Conservation (phyloP, 768 basidiomycete genomes). For the Amanita rimosa region DNA sequence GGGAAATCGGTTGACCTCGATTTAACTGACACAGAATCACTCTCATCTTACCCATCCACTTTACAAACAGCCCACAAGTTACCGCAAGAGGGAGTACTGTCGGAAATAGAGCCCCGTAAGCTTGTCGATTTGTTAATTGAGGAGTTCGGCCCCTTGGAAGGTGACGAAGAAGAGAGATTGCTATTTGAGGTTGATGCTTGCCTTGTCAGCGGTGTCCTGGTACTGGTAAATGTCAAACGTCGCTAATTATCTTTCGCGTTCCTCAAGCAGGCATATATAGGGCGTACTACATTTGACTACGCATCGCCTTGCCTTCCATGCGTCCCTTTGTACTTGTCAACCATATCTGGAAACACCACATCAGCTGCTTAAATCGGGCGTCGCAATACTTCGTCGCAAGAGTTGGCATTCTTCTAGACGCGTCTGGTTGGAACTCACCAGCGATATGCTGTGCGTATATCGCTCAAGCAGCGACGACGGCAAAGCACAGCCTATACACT, state of each 20-base stretch:
- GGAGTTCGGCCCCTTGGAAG: conserved; percentile 45
- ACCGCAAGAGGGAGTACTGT: conserved; percentile 13
- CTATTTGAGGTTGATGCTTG: conserved; percentile 42
- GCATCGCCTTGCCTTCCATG: conserved; percentile 56
- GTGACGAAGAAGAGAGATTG: conserved; percentile 34
- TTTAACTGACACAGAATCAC: conserved; percentile 13
- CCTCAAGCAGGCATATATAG: conserved; percentile 13
- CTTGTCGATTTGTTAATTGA: conserved; percentile 38
- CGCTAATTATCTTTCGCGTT: background rate
- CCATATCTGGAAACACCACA: conserved; percentile 19
- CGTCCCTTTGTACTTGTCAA: conserved; percentile 39
- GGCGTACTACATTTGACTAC: conserved; percentile 57
- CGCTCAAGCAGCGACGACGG: conserved; percentile 43
- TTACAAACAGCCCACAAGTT: background rate
- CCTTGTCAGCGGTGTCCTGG: conserved; percentile 34
- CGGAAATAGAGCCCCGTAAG: conserved; percentile 31
- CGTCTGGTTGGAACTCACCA: conserved; percentile 51
- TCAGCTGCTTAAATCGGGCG: conserved; percentile 36
- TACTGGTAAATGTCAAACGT: conserved; percentile 26
- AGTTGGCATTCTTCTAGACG: conserved; percentile 34
- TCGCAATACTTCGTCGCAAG: conserved; percentile 33
- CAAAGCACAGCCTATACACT: conserved; percentile 38
- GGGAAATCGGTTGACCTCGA: conserved; percentile 31
- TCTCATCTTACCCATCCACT: background rate
- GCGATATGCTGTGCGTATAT: conserved; percentile 50